Evolutionary conservation across 2,329 filamentous ascomycete species (phyloP), one percentile per base, ranked within the genome.

Genomic region (Pseudogymnoascus sp.): DNA sequence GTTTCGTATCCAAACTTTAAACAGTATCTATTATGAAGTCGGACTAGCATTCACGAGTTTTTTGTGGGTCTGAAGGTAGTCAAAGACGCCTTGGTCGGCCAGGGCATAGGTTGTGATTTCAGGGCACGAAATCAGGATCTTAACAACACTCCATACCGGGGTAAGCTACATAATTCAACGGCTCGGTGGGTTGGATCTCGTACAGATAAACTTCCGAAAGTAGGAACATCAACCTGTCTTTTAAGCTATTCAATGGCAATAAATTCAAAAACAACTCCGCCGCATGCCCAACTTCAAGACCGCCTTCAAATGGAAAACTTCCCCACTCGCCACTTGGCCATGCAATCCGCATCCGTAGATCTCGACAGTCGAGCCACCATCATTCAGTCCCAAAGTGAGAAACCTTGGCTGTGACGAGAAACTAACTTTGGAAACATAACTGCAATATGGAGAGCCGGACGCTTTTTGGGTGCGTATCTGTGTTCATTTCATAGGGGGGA

Each of bases 321-420:
- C 82, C 82, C 81, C 82, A 86, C 64, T 82, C 75, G 0, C 82
- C 82, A 33, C 77, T 81, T 0, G 83, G 83, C 83, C 83, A 86
- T 6, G 82, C 82, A 12, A 86, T 77, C 48, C 82, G 77, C 74
- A 81, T 79, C 28, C 79, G 73, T 0, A 83, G 83, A 60, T 85
- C 80, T 18, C 83, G 76, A 58, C 77, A 81, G 45, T 83, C 82
- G 0, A 85, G 71, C 82, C n/a, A n/a, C n/a, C n/a, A n/a, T n/a
- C n/a, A n/a, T n/a, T n/a, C n/a, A n/a, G n/a, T n/a, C n/a, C n/a
- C n/a, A n/a, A n/a, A n/a, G n/a, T n/a, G n/a, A n/a, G n/a, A n/a
- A n/a, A n/a, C n/a, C n/a, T n/a, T n/a, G n/a, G n/a, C n/a, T n/a
- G n/a, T n/a, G n/a, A n/a, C n/a, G n/a, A n/a, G n/a, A n/a, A n/a